Evolutionary conservation across 129 eudicot species (phyloP), one percentile per base, ranked within the genome.

Genomic region (Deinandra increscens): DNA sequence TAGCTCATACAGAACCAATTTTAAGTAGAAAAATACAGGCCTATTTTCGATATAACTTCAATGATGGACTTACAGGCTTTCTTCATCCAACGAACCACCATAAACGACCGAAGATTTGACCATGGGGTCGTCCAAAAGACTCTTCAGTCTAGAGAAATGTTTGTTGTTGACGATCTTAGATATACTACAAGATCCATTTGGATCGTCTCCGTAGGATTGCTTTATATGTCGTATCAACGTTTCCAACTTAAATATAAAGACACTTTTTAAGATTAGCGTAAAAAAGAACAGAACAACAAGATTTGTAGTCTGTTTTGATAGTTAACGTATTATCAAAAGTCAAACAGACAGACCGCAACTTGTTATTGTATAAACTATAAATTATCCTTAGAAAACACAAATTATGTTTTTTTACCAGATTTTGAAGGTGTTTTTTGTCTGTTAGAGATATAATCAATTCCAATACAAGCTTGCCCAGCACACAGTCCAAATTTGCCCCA

Each of bases 381-480:
- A n/a, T n/a, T 18, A 42, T 23, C n/a, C 1, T 26, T 6, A 64
- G 8, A 67, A 9, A 17, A 9, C 5, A 17, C 0, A 42, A 36
- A 12, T 8, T 1, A 12, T 46, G 4, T 29, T 36, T 59, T 36
- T 22, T 38, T 88, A 91, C 96, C 96, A 91, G 46, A 7, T 70
- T 78, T 55, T 86, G 15, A 19, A 82, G 29, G 49, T 53, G 50
- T 41, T 71, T 83, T 74, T 74, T 83, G 33, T 88, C 96, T 1
- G 71, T 76, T 48, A 91, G 85, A 72, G n/a, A 91, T 68, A 39
- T 91, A 91, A 75, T 91, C 97, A 49, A 91, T 69, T 60, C 83
- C 96, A 1, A 88, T 78, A 80, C 97, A 91, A 15, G 73, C 87
- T 81, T 91, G 97, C 9, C 95, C 97, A 7, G 85, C 87, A 80